These are phyloP conservation scores for Pisolithus marmoratus DNA, from an alignment of 768 basidiomycete genomes.

Conservation along the genomic window DNA sequence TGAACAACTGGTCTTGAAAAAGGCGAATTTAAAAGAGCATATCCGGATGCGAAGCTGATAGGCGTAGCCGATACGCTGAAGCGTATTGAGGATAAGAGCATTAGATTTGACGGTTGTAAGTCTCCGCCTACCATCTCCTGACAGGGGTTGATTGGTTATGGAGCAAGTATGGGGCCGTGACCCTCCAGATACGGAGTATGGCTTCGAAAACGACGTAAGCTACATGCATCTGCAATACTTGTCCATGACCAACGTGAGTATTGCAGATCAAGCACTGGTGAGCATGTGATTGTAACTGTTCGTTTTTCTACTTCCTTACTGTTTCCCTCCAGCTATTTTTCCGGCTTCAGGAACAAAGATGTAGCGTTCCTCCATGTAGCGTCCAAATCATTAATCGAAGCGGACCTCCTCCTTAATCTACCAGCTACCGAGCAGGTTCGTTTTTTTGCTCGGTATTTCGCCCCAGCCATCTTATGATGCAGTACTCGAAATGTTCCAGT, in stretches of 20 bases:
- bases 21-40: constrained; percentile 65
- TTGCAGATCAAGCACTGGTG: constrained; percentile 49
- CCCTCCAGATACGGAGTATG: constrained; percentile 58
- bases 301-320: neutral
- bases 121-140: neutral
- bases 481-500: constrained; percentile 35
- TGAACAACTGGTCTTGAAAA: constrained; percentile 17
- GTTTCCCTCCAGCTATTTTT: constrained; percentile 48
- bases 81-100: constrained; percentile 45
- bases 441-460: neutral
- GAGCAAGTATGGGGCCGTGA: constrained; percentile 55
- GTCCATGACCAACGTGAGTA: neutral
- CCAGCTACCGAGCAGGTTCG: constrained; percentile 69
- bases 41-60: constrained; percentile 65
- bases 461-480: neutral
- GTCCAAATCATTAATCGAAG: constrained; percentile 69
- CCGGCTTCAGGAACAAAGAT: constrained; percentile 70
- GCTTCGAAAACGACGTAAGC: constrained; percentile 67
- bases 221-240: neutral
- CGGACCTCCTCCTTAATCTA: constrained; percentile 81
- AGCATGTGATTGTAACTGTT: neutral
- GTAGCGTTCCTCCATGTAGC: constrained; percentile 74
- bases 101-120: constrained; percentile 62
- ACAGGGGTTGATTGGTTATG: neutral
- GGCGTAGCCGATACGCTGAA: constrained; percentile 53